Conservation (phyloP, 2,329 filamentous ascomycete genomes). For the Colletotrichum scovillei region DNA sequence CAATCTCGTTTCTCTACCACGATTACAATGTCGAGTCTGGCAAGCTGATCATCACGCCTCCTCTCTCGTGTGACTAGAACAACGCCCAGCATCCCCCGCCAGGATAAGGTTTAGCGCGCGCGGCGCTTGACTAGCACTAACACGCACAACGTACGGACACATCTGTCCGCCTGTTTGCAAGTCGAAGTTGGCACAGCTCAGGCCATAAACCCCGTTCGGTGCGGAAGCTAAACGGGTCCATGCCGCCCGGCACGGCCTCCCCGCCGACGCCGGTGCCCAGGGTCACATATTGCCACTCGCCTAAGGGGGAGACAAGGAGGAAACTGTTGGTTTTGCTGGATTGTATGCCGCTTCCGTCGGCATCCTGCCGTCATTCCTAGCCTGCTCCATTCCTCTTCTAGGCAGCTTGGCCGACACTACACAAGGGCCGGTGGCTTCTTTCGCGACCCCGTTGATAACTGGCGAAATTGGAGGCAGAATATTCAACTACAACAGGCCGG, state of each 20-base stretch:
- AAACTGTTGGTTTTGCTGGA: neutral
- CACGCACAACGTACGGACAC: neutral
- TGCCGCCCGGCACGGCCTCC: neutral
- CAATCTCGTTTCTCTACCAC: neutral
- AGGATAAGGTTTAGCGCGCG: constrained; percentile 3
- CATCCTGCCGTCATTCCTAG: constrained; percentile 6
- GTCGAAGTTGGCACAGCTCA: neutral
- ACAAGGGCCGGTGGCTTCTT: neutral
- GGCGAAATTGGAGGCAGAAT: neutral
- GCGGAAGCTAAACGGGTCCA: constrained; percentile 3
- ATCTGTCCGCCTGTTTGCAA: neutral
- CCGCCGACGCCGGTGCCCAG: constrained; percentile 1
- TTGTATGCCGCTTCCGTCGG: neutral
- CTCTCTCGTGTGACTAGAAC: neutral
- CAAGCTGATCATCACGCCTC: neutral
- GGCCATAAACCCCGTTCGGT: neutral
- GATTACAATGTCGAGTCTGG: neutral
- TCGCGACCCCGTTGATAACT: neutral
- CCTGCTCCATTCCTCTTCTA: neutral
- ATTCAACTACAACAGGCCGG: neutral
- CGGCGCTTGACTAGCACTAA: constrained; percentile 15
- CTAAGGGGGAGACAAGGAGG: neutral
- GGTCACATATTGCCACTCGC: neutral
- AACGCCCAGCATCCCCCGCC: neutral
- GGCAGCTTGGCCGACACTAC: neutral